Conservation (phyloP, 805 yeast species). For the Lachancea kluyveri region DNA sequence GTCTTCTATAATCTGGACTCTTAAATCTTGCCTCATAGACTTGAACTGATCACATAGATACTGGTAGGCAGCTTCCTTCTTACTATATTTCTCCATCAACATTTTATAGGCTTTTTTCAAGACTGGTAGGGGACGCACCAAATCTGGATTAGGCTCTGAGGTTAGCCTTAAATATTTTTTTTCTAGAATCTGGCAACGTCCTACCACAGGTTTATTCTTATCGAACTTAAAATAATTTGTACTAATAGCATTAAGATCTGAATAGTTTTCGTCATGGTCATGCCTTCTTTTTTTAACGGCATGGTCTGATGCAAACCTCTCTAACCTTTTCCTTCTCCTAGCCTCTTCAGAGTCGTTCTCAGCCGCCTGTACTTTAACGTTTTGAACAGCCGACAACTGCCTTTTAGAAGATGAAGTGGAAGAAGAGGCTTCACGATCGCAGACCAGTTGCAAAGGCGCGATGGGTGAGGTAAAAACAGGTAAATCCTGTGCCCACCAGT, state of each 20-base stretch:
- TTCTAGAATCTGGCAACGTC: constrained; percentile 60
- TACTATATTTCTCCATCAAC: constrained; percentile 47
- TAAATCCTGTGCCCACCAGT: constrained; percentile 24
- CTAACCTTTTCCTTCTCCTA: constrained; percentile 31
- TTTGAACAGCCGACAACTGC: constrained; percentile 6
- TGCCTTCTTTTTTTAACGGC: constrained; percentile 9
- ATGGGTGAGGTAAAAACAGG: constrained; percentile 17
- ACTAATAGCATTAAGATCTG: constrained; percentile 26
- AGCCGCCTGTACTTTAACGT: neutral
- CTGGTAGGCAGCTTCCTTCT: constrained; percentile 51
- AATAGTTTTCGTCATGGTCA: constrained; percentile 18
- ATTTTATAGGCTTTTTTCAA: constrained; percentile 51
- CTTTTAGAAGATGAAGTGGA: constrained; percentile 13
- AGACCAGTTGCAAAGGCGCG: constrained; percentile 1
- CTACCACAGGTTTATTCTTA: constrained; percentile 42
- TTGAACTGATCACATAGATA: constrained; percentile 87
- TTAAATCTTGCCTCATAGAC: constrained; percentile 86
- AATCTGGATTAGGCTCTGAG: constrained; percentile 81
- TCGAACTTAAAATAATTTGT: constrained; percentile 28
- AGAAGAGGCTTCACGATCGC: neutral
- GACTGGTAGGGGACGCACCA: constrained; percentile 68
- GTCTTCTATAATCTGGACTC: constrained; percentile 81
- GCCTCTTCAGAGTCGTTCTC: constrained; percentile 13
- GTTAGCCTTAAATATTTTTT: constrained; percentile 80
- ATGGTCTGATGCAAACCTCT: constrained; percentile 29